phyloP scores from a whole-genome alignment of 805 yeast genomes.

The Grigorovia yakushimaensis region DNA sequence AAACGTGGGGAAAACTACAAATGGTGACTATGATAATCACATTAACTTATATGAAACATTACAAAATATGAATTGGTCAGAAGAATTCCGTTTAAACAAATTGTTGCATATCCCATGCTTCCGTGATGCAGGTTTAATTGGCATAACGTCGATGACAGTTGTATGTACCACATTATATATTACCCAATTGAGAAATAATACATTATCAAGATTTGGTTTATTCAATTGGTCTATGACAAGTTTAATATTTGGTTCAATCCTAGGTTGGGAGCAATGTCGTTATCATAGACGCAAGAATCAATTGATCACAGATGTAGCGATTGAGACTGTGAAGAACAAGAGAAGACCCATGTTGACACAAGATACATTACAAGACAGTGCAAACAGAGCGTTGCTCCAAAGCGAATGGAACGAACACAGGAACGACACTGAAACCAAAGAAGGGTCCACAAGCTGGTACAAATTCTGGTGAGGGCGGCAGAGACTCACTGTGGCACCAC shows the following conservation, averaged over 20 bases:
- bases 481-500: no score
- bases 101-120: conserved; percentile 63
- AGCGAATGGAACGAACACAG: conserved; percentile 7
- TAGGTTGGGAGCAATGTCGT: conserved; percentile 92
- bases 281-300: conserved; percentile 55
- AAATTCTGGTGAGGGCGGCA: conserved; percentile 21
- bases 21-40: neutral
- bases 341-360: conserved; percentile 30
- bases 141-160: conserved; percentile 30
- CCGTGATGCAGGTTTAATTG: conserved; percentile 68
- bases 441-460: conserved; percentile 18
- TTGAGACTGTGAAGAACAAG: conserved; percentile 34
- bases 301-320: conserved; percentile 61
- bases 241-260: conserved; percentile 63
- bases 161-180: neutral
- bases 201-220: conserved; percentile 19
- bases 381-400: conserved; percentile 16
- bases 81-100: conserved; percentile 44
- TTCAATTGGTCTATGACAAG: conserved; percentile 81
- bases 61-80: conserved; percentile 28
- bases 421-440: conserved; percentile 3
- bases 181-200: neutral
- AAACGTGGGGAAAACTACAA: no score
- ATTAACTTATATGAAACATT: neutral
- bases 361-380: conserved; percentile 5